Percentiles rank a stretch among this genome's conserved stretches.
phyloP scores from a whole-genome alignment of 352 stramenopile species.

The Phytopythium mirpurense region DNA sequence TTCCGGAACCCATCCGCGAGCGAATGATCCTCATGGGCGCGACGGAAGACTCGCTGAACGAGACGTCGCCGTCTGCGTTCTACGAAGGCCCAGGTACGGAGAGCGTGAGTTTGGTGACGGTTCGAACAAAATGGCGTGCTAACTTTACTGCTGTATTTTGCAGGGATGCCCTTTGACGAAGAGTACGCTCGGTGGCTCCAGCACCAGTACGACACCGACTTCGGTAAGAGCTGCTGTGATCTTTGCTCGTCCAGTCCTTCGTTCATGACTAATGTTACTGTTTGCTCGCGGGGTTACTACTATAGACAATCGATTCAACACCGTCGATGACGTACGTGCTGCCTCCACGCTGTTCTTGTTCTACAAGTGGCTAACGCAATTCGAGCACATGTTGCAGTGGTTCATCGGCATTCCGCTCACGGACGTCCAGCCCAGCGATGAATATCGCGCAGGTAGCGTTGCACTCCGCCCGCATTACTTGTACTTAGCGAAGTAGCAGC shows the following conservation, averaged over 20 bases:
- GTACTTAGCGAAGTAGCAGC: too few species aligned
- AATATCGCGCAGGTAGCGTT: conserved; percentile 31
- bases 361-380: not conserved
- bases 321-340: conserved; percentile 33
- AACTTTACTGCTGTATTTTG: conserved; percentile 1
- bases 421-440: conserved; percentile 24
- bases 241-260: not conserved
- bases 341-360: too few species aligned
- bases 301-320: conserved; percentile 35
- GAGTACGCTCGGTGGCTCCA: conserved; percentile 86
- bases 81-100: conserved; percentile 39
- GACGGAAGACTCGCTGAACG: conserved; percentile 60
- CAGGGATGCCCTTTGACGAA: conserved; percentile 76
- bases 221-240: conserved; percentile 33
- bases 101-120: not conserved
- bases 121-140: not conserved
- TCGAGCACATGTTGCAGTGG: conserved; percentile 10
- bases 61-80: conserved; percentile 60
- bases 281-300: conserved; percentile 4
- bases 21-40: conserved; percentile 70
- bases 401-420: conserved; percentile 13
- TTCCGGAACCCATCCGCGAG: conserved; percentile 52
- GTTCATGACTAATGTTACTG: not conserved
- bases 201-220: conserved; percentile 80
- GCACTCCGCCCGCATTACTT: not conserved